Evolutionary conservation across 1,284 basidiomycete species (phyloP).

Genomic region (Stereum hirsutum): DNA sequence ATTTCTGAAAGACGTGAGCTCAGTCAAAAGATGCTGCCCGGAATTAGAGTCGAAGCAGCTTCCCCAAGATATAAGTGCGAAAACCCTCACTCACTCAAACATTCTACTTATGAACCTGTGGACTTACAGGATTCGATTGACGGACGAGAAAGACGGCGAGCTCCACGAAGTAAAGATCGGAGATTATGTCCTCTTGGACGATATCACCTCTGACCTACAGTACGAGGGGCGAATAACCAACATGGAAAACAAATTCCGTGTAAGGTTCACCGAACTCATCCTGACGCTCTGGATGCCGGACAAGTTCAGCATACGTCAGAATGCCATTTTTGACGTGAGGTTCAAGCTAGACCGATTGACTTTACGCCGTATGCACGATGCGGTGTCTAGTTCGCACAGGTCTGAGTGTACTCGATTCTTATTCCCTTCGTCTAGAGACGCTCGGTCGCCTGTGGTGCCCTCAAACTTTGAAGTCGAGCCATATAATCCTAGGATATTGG

Average conservation of each 20-base stretch:
- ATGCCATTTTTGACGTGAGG: conserved; percentile 36
- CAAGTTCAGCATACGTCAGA: conserved; percentile 30
- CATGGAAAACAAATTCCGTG: not conserved
- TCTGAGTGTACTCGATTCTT: conserved; percentile 27
- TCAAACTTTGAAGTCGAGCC: conserved; percentile 19
- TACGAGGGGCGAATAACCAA: conserved; percentile 12
- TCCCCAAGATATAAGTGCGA: not conserved
- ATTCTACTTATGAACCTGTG: not conserved
- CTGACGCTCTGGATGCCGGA: conserved; percentile 35
- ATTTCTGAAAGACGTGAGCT: conserved; percentile 25
- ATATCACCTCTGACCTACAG: not conserved
- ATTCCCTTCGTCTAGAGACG: conserved; percentile 30
- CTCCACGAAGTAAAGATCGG: conserved; percentile 5
- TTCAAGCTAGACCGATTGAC: conserved; percentile 40
- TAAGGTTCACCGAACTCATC: conserved; percentile 12
- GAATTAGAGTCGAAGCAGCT: not conserved
- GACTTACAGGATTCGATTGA: not conserved
- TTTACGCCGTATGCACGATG: conserved; percentile 42
- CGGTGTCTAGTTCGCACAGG: conserved; percentile 24
- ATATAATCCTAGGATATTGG: conserved; percentile 26
- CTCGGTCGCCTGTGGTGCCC: conserved; percentile 12
- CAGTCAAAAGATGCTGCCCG: not conserved
- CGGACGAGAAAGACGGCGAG: conserved; percentile 6
- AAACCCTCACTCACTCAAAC: not conserved
- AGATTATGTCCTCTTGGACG: conserved; percentile 1